Base-by-base conservation (phyloP, 1,284 basidiomycete genomes). In the Mycosarcoma mackinlayi region DNA sequence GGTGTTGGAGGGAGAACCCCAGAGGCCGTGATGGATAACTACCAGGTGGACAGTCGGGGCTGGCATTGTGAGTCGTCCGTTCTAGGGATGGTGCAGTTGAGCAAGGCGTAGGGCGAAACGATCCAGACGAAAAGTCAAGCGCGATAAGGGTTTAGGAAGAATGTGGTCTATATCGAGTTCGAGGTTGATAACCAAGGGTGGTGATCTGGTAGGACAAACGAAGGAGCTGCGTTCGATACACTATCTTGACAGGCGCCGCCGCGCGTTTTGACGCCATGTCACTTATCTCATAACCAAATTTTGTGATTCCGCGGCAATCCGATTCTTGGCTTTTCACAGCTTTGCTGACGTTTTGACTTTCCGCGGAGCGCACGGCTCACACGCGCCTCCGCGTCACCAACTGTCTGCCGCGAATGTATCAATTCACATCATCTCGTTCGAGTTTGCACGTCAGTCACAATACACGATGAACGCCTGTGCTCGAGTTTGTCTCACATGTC, bases 11-110 rank as follows among this genome's bases (percentile, higher is more conserved):
- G 91, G 88, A 70, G 88, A 87, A 2, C 92, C 91, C 91, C 91
- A 93, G 88, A 93, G 91, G 33, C 92, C 92, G 75, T 92, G 91
- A 37, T 91, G 86, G 56, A 91, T 86, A 25, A 92, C 88, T 16
- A 90, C 85, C 11, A 91, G 85, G 73, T 90, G 90, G 11, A 83
- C 70, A 24, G 41, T 59, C 18, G 44, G n/a, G 0, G 55, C 30
- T 33, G 47, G 41, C 63, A 66, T 65, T 3, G 42, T 21, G 19
- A 40, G n/a, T n/a, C n/a, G n/a, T n/a, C n/a, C n/a, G n/a, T n/a
- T n/a, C 1, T 16, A 10, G 11, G n/a, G 30, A 37, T 31, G 30
- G 8, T 8, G 30, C 30, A 31, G 30, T n/a, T n/a, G n/a, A n/a
- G n/a, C n/a, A n/a, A n/a, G n/a, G n/a, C 30, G 30, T 31, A 31